phyloP scores from a whole-genome alignment of 2,329 filamentous ascomycete species.

The Talaromyces marneffei region DNA sequence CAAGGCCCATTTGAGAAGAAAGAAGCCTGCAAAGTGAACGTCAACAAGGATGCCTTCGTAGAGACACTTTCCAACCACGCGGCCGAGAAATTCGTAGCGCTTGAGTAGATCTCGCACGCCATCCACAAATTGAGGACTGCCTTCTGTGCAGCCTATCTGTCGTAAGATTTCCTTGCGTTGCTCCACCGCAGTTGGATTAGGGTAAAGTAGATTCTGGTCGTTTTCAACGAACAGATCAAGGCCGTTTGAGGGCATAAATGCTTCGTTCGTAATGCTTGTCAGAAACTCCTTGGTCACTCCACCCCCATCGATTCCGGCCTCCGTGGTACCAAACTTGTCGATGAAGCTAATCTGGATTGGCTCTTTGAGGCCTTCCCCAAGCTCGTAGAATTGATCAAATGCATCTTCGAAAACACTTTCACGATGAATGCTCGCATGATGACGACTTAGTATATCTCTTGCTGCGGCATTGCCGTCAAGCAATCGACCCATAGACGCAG shows the following conservation, averaged over 20 bases:
- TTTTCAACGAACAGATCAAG: conserved; percentile 73
- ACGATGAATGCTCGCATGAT: conserved; percentile 74
- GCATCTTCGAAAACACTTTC: conserved; percentile 81
- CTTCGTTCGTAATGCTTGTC: conserved; percentile 78
- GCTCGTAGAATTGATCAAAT: conserved; percentile 70
- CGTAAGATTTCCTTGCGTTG: conserved; percentile 57
- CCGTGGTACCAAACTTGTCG: conserved; percentile 76
- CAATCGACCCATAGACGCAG: conserved; percentile 35
- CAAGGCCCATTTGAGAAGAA: conserved; percentile 89
- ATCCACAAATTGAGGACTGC: conserved; percentile 52
- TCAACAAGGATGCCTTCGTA: conserved; percentile 96
- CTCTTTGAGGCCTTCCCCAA: conserved; percentile 82
- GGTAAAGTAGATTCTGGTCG: conserved; percentile 78
- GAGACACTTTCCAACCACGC: conserved; percentile 90
- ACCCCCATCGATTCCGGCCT: conserved; percentile 93
- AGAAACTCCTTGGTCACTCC: conserved; percentile 97
- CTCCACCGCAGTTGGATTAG: conserved; percentile 74
- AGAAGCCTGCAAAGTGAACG: conserved; percentile 89
- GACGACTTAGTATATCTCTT: conserved; percentile 45
- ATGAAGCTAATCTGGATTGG: conserved; percentile 96
- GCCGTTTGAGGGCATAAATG: conserved; percentile 59
- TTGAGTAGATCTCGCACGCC: conserved; percentile 58
- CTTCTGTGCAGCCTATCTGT: conserved; percentile 47
- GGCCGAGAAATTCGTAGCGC: conserved; percentile 84
- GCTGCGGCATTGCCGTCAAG: conserved; percentile 36